phyloP scores from a whole-genome alignment of 208 protist genomes.

The Leishmania aethiopica region DNA sequence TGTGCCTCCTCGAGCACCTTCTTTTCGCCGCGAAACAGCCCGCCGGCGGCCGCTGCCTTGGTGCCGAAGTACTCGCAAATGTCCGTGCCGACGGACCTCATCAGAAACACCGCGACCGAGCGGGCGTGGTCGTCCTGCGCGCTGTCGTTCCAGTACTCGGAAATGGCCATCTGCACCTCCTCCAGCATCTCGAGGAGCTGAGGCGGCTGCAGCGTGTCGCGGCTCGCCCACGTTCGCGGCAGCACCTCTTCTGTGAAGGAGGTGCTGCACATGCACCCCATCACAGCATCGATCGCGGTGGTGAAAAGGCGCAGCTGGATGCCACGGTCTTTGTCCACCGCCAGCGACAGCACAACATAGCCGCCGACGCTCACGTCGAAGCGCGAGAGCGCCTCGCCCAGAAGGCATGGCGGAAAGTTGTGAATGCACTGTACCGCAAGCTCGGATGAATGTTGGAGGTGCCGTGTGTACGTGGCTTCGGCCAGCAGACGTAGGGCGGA shows the following conservation, averaged over 20 bases:
- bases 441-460: conserved; percentile 67
- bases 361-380: conserved; percentile 78
- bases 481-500: conserved; percentile 63
- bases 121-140: conserved; percentile 76
- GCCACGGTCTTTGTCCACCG: conserved; percentile 27
- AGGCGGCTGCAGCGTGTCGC: conserved; percentile 45
- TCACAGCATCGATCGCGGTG: conserved; percentile 55
- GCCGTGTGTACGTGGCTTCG: conserved; percentile 81
- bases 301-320: conserved; percentile 56
- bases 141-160: conserved; percentile 86
- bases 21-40: conserved; percentile 63
- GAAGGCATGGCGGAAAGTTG: conserved; percentile 74
- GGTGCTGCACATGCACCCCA: conserved; percentile 82
- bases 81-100: conserved; percentile 75
- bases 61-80: conserved; percentile 75
- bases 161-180: conserved; percentile 75
- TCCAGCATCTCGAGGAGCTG: conserved; percentile 79
- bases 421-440: conserved; percentile 49
- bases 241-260: conserved; percentile 62
- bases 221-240: conserved; percentile 54
- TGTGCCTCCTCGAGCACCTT: conserved; percentile 65
- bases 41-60: conserved; percentile 37
- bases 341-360: conserved; percentile 79
- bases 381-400: conserved; percentile 38
- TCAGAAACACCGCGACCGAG: conserved; percentile 72